These are phyloP conservation scores for Naganishia kalamii DNA, from an alignment of 768 basidiomycete genomes.

Conservation along the genomic window DNA sequence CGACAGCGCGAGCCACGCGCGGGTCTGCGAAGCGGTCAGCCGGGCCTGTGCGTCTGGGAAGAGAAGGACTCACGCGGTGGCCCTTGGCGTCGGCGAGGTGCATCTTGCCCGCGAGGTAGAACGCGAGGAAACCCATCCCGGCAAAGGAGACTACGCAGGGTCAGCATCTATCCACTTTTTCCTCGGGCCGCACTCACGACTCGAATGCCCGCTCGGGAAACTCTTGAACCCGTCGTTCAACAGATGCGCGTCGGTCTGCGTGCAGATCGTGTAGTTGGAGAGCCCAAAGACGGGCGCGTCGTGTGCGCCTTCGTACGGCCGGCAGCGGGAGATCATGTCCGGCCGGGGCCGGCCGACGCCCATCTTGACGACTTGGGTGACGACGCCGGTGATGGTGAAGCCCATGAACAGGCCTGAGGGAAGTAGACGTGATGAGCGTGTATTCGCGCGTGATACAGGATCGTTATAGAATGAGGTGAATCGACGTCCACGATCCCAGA, in stretches of 20 bases:
- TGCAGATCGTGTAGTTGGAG: conserved; percentile 67
- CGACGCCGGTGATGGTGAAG: conserved; percentile 66
- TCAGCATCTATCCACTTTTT: background rate
- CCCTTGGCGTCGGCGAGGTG: conserved; percentile 81
- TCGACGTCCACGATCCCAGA: too few species aligned
- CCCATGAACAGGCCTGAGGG: conserved; percentile 58
- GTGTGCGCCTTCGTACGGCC: conserved; percentile 58
- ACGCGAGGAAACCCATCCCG: conserved; percentile 78
- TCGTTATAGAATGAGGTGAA: too few species aligned
- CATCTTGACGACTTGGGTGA: conserved; percentile 76
- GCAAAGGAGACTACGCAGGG: conserved; percentile 64
- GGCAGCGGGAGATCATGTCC: conserved; percentile 68
- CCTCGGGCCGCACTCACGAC: conserved; percentile 53
- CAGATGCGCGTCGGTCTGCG: conserved; percentile 56
- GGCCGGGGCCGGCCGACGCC: conserved; percentile 80
- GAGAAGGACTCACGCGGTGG: conserved; percentile 47
- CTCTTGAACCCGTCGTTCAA: conserved; percentile 82
- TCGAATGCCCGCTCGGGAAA: conserved; percentile 87
- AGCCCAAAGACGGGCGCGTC: conserved; percentile 66
- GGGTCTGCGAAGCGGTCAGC: conserved; percentile 24
- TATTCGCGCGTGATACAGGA: too few species aligned
- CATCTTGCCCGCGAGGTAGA: conserved; percentile 86
- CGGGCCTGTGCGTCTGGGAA: background rate
- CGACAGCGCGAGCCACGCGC: conserved; percentile 69
- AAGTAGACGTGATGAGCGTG: conserved; percentile 21